Base-by-base conservation (phyloP, 257 asterid genomes). In the Ligustrum vulgare region DNA sequence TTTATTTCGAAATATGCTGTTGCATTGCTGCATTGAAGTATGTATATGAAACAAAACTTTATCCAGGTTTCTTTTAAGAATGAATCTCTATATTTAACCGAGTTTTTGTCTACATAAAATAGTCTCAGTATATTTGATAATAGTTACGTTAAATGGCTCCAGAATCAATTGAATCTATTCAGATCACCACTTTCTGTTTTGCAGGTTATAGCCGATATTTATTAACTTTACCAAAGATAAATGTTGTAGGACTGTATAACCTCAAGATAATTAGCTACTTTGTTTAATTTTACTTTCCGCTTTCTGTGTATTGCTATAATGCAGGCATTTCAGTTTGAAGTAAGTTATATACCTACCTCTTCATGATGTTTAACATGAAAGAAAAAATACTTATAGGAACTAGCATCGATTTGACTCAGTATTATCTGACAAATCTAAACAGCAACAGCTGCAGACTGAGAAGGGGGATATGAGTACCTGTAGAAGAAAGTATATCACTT, bases 401-500 rank as follows among this genome's bases (percentile, higher is more conserved):
- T 51, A 34, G 37, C 64, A 70, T 15, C 43, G 8, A 64, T 25
- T n/a, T 54, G 66, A 47, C 13, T 13, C 36, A 8, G 7, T 56
- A 18, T 54, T 49, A 51, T 51, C 25, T 43, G 12, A 12, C 5
- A 12, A 45, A 45, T 45, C 54, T 45, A 18, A 45, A 45, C 9
- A 54, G 63, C 25, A 6, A 18, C 65, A 58, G 31, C 43, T 0
- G 2, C 4, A 22, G 75, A 69, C 45, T 45, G 76, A 15, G 66
- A 54, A 67, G 70, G 72, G 74, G 71, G 69, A 7, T 28, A 28
- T 69, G 18, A 56, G 66, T 69, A 91, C 97, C 93, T 65, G 84
- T 86, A 67, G 84, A 80, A 32, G 81, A 39, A 63, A 72, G 84
- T 65, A 85, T 79, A 78, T 91, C 89, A 54, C 77, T 72, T 45